Conservation (phyloP, 1,284 basidiomycete species). For the Pterulicium gracile region DNA sequence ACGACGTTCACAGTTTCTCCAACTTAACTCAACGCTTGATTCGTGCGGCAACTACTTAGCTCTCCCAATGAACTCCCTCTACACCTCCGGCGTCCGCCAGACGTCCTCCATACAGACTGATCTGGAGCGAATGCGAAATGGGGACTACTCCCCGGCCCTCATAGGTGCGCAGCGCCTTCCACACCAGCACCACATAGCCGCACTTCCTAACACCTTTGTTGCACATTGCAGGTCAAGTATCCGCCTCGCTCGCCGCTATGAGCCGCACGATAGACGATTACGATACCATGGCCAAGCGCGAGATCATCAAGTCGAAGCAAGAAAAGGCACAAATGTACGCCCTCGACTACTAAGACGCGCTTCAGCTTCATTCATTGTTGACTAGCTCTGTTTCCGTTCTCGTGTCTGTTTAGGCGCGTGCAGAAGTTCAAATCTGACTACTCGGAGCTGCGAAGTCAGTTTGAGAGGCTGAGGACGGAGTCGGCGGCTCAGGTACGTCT, state of each 20-base stretch:
- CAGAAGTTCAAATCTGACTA: slow-evolving; percentile 77
- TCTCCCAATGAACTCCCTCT: slow-evolving; percentile 97
- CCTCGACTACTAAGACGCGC: slow-evolving; percentile 1
- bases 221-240: slow-evolving; percentile 66
- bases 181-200: slow-evolving; percentile 1
- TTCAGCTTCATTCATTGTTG: slow-evolving; percentile 2
- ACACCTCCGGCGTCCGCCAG: slow-evolving; percentile 87
- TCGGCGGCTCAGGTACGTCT: slow-evolving; percentile 31
- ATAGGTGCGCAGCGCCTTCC: slow-evolving; percentile 51
- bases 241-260: slow-evolving; percentile 86
- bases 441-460: slow-evolving; percentile 56
- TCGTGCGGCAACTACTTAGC: too few species aligned
- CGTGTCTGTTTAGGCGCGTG: slow-evolving; percentile 45
- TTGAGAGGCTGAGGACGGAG: slow-evolving; percentile 57
- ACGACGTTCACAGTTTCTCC: too few species aligned
- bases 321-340: slow-evolving; percentile 87
- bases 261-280: slow-evolving; percentile 91
- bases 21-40: too few species aligned
- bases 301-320: slow-evolving; percentile 88
- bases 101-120: slow-evolving; percentile 83
- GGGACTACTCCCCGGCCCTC: slow-evolving; percentile 70
- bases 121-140: slow-evolving; percentile 69
- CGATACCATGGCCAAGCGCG: slow-evolving; percentile 88
- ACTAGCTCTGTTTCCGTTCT: background rate
- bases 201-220: slow-evolving; percentile 9